These are phyloP conservation scores for Fusarium caatingaense DNA, from an alignment of 2,329 filamentous ascomycete species.

Conservation along the genomic window DNA sequence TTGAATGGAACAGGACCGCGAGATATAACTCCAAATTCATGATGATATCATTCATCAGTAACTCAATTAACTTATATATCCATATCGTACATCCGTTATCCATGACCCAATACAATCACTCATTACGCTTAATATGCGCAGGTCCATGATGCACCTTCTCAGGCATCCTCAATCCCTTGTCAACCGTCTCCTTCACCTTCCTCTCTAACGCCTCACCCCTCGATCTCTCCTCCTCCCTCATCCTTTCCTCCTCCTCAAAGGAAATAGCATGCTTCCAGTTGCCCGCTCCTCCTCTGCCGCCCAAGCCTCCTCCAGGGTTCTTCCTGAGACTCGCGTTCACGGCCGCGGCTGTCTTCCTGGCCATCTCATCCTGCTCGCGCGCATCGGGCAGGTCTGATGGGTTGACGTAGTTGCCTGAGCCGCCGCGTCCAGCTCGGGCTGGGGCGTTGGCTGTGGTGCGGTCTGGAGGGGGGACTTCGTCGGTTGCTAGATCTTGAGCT, in stretches of 20 bases:
- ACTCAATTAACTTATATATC: neutral
- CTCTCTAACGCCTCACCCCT: slow-evolving; percentile 56
- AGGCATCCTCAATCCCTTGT: slow-evolving; percentile 60
- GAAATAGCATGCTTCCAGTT: slow-evolving; percentile 57
- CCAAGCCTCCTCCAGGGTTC: slow-evolving; percentile 40
- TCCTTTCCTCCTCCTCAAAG: slow-evolving; percentile 47
- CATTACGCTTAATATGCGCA: slow-evolving; percentile 18
- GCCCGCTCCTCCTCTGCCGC: slow-evolving; percentile 68
- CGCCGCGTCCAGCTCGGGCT: slow-evolving; percentile 67
- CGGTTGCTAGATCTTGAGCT: slow-evolving; percentile 49
- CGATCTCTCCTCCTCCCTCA: slow-evolving; percentile 35
- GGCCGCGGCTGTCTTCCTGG: slow-evolving; percentile 50
- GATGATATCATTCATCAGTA: neutral
- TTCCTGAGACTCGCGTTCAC: slow-evolving; percentile 49
- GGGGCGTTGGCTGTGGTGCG: slow-evolving; percentile 43
- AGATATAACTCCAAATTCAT: neutral
- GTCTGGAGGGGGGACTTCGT: slow-evolving; percentile 42
- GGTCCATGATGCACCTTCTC: slow-evolving; percentile 56
- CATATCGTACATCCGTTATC: neutral
- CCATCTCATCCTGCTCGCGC: slow-evolving; percentile 51
- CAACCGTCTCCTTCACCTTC: slow-evolving; percentile 59
- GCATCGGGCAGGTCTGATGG: slow-evolving; percentile 49
- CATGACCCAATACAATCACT: neutral
- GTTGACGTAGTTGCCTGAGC: slow-evolving; percentile 69
- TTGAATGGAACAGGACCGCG: neutral